Base-by-base conservation (phyloP, 2,329 filamentous ascomycete species). In the Calonectria hawksworthii region DNA sequence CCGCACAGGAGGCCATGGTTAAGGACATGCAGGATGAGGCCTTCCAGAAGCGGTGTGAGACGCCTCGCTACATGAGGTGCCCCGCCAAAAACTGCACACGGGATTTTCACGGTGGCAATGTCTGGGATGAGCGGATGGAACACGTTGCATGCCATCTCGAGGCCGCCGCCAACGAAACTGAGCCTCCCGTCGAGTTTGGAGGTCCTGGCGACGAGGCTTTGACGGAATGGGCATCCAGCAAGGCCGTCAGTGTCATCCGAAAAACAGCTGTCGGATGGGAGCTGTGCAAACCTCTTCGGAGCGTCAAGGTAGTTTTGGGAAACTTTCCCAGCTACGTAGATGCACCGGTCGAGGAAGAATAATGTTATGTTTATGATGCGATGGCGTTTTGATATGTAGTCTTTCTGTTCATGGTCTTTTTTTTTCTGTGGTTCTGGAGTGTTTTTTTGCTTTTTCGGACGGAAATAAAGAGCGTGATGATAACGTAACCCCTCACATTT, bases 81-180 rank as follows among this genome's bases (percentile, higher is more conserved):
- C 90, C 93, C 0, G 91, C 91, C 3, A 79, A 82, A 0, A 91
- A 90, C 75, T 98, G 96, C 83, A 81, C 77, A 1, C 67, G 72
- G 16, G 82, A 83, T 1, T 98, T 98, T 81, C 83, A 87, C 8
- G 94, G 94, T 0, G 75, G 82, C 0, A 89, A 87, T 6, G 92
- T 92, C 13, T 98, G 96, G 96, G 94, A 97, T 74, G 90, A 93
- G 73, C 89, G 94, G 28, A 95, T 98, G 92, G 96, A 98, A 84
- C 96, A 98, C 85, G 91, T 98, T 3, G 95, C 94, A 0, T 89
- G 91, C 72, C 96, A 98, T 83, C 89, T 96, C 56, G 95, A 97
- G 59, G 76, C 70, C 56, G 86, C 85, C 0, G 86, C 81, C 26
- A 75, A 74, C 8, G 77, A 77, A 8, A 68, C 80, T 36, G 82